Base-by-base conservation (phyloP, 1,284 basidiomycete genomes). In the Trichosporon sp. region DNA sequence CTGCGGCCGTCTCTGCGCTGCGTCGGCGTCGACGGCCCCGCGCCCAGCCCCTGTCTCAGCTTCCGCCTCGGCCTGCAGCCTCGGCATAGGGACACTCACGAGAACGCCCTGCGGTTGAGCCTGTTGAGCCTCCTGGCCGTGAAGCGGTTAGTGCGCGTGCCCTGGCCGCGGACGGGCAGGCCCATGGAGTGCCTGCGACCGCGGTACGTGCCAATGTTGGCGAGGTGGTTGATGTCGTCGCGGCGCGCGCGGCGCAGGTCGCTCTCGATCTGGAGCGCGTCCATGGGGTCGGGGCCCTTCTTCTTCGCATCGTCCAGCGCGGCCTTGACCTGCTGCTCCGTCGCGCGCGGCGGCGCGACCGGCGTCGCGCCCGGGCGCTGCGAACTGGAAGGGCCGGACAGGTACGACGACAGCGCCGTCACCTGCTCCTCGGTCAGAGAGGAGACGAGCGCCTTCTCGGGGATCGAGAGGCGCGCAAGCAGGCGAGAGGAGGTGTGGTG, bases 161-260 rank as follows among this genome's bases (percentile, higher is more conserved):
- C 80, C 76, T 88, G 87, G 5, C 87, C 87, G 27, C 86, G 78
- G 0, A 87, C 87, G 0, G 87, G 86, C 25, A 86, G 75, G 21
- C 85, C 84, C 68, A 82, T 81, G 0, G 86, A 85, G 68, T 87
- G 86, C 75, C 82, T 65, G 70, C 84, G 79, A 2, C 87, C 87
- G 12, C 80, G 75, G 71, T 87, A 85, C 13, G 83, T 84, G 3
- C 87, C 87, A 34, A 87, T 83, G 34, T 81, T 80, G 53, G 85
- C 76, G 74, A 86, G 84, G 75, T 87, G 86, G 5, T 81, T 81
- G 65, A 88, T 86, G 77, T 88, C 85, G 35, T 81, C 83, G 68
- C 81, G 81, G 27, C 84, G 74, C 8, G 77, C 71, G 42, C 86
- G 78, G 63, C 84, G 80, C 56, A 87, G 80, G 71, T 88, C 87